These are phyloP conservation scores for Schrenkiella parvula DNA, from an alignment of 345 rosid genomes.

Conservation along the genomic window DNA sequence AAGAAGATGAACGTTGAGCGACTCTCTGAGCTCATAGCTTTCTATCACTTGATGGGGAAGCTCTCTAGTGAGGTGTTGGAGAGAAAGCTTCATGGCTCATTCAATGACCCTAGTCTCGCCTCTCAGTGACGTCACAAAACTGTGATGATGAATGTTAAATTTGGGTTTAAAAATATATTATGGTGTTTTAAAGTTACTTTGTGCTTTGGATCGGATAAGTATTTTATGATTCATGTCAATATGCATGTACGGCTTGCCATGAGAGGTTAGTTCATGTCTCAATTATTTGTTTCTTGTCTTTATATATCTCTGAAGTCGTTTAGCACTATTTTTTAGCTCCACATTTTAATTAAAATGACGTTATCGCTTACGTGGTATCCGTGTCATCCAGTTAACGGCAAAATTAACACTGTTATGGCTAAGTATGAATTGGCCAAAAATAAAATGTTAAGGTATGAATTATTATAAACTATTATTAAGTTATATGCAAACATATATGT, in stretches of 20 bases:
- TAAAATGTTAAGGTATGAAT: too few relatives aligned
- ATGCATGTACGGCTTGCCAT: background rate
- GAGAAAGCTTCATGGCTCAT: slow-evolving; percentile 41
- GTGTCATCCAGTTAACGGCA: too few relatives aligned
- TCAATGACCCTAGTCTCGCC: slow-evolving; percentile 16
- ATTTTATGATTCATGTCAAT: background rate
- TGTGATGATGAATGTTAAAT: background rate
- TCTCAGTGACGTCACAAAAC: slow-evolving; percentile 11
- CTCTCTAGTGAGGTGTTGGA: slow-evolving; percentile 68
- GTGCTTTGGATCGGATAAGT: background rate
- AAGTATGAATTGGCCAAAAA: too few relatives aligned
- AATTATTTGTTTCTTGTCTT: background rate
- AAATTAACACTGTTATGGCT: too few relatives aligned
- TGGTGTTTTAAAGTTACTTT: background rate
- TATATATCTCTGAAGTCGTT: too few relatives aligned
- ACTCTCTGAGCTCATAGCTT: slow-evolving; percentile 62
- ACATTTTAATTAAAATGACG: too few relatives aligned
- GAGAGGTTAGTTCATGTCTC: background rate
- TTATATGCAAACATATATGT: too few relatives aligned
- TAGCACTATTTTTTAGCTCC: too few relatives aligned
- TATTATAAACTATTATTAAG: too few relatives aligned
- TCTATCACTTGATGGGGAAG: slow-evolving; percentile 72
- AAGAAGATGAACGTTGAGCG: slow-evolving; percentile 71
- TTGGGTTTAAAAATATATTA: background rate
- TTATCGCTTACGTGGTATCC: too few relatives aligned